Conservation (phyloP, 192 early-diverging fungal genomes). For the Umbelopsis sp. region DNA sequence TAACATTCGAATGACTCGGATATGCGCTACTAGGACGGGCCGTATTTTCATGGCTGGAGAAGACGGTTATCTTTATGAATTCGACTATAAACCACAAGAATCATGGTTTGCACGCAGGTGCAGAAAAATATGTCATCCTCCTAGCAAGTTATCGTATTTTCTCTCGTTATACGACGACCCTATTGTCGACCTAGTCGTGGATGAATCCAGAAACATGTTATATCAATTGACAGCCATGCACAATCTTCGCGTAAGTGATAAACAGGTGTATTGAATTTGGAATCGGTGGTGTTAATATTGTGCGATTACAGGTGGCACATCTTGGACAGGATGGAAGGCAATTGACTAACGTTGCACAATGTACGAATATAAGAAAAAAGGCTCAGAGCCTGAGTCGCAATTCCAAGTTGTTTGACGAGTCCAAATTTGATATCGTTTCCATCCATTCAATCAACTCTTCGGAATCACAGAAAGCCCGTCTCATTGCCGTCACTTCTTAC, state of each 20-base stretch:
- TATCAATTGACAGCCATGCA: constrained; percentile 74
- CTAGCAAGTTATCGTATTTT: constrained; percentile 14
- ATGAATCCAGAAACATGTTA: constrained; percentile 65
- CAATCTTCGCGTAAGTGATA: constrained; percentile 58
- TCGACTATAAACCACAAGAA: constrained; percentile 84
- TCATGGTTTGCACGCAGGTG: constrained; percentile 85
- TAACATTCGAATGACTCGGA: constrained; percentile 76
- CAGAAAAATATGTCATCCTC: constrained; percentile 28
- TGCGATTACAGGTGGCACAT: constrained; percentile 41
- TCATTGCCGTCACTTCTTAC: constrained; percentile 78
- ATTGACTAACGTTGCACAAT: constrained; percentile 57
- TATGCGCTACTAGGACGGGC: constrained; percentile 77
- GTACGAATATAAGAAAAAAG: constrained; percentile 48
- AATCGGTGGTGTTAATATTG: not conserved
- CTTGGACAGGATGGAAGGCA: constrained; percentile 61
- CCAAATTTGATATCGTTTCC: constrained; percentile 68
- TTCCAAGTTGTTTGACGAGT: constrained; percentile 43
- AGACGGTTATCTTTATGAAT: constrained; percentile 87
- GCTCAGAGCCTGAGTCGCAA: constrained; percentile 52
- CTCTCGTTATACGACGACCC: constrained; percentile 35
- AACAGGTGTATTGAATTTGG: not conserved
- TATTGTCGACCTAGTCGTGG: constrained; percentile 67
- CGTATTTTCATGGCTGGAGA: constrained; percentile 90
- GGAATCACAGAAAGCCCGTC: constrained; percentile 67
- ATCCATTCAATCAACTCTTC: constrained; percentile 66